Conservation (phyloP, 495 filamentous ascomycete genomes). For the Hypoxylon subgilvum region DNA sequence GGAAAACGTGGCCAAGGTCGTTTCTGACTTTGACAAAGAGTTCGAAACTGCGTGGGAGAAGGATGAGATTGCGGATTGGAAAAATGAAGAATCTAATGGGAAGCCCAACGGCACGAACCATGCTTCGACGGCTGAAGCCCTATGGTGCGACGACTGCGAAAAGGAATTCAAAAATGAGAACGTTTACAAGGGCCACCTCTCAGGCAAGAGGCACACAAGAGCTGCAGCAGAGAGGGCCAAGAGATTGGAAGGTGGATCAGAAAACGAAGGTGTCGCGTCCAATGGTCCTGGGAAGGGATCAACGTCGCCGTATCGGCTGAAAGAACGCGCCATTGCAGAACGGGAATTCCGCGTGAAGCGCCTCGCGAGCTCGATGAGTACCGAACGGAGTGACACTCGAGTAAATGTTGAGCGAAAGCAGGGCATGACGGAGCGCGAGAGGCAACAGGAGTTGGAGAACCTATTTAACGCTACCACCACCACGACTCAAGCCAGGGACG, state of each 20-base stretch:
- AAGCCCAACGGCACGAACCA: constrained; percentile 47
- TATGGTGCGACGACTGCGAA: constrained; percentile 88
- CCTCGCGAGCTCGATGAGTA: constrained; percentile 75
- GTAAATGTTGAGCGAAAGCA: constrained; percentile 93
- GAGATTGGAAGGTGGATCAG: constrained; percentile 35
- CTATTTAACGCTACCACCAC: constrained; percentile 63
- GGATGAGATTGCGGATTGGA: constrained; percentile 82
- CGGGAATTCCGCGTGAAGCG: constrained; percentile 82
- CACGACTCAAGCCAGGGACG: constrained; percentile 55
- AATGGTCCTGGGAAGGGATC: constrained; percentile 40
- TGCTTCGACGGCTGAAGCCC: constrained; percentile 68
- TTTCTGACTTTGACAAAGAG: constrained; percentile 74
- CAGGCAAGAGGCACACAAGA: constrained; percentile 88
- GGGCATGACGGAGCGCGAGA: constrained; percentile 94
- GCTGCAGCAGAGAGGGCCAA: constrained; percentile 67
- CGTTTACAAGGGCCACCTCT: constrained; percentile 87
- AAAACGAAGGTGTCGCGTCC: constrained; percentile 28
- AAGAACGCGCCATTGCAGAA: constrained; percentile 89
- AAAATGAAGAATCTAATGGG: constrained; percentile 56
- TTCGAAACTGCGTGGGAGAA: constrained; percentile 84
- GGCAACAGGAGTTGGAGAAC: constrained; percentile 89
- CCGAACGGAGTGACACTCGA: constrained; percentile 80
- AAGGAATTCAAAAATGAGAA: constrained; percentile 96
- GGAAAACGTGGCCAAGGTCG: constrained; percentile 80
- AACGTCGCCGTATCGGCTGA: constrained; percentile 63